Evolutionary conservation across 1,284 basidiomycete genomes (phyloP).

Genomic region (Cutaneotrichosporon dermatis): DNA sequence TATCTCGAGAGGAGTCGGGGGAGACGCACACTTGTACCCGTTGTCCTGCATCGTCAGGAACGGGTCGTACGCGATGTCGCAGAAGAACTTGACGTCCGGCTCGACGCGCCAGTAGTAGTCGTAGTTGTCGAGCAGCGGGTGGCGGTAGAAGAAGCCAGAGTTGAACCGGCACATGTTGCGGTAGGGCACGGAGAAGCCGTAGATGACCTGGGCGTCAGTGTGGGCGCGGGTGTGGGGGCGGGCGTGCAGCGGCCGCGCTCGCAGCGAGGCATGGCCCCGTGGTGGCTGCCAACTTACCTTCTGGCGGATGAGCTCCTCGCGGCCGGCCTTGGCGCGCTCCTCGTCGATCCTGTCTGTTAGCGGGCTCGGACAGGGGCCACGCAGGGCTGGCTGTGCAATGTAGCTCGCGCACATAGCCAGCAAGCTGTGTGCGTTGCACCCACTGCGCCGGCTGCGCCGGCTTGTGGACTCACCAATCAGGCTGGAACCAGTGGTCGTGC

Average conservation of each 20-base stretch:
- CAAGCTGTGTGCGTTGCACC: too few relatives aligned
- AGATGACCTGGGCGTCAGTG: conserved; percentile 61
- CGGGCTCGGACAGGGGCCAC: too few relatives aligned
- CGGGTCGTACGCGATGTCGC: conserved; percentile 59
- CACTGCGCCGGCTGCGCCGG: too few relatives aligned
- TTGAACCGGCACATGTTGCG: conserved; percentile 83
- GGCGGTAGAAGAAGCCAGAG: conserved; percentile 78
- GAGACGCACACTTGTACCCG: conserved; percentile 56
- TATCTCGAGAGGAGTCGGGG: too few relatives aligned
- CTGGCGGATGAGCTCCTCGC: conserved; percentile 65
- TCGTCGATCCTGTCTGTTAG: conserved; percentile 59
- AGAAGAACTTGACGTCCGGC: conserved; percentile 22
- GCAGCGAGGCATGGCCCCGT: too few relatives aligned
- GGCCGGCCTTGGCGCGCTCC: conserved; percentile 59
- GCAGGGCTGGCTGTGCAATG: too few relatives aligned
- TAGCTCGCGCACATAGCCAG: too few relatives aligned
- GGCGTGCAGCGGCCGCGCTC: too few relatives aligned
- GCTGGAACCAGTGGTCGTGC: conserved; percentile 75
- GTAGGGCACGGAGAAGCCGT: conserved; percentile 65
- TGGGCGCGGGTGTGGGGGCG: too few relatives aligned
- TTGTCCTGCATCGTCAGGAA: conserved; percentile 81
- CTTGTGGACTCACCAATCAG: conserved; percentile 55
- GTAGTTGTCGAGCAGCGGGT: conserved; percentile 71
- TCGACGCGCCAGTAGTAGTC: conserved; percentile 90
- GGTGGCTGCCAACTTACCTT: too few relatives aligned